Conservation (phyloP, 73 alveolate genomes). For the Tetrahymena borealis region DNA sequence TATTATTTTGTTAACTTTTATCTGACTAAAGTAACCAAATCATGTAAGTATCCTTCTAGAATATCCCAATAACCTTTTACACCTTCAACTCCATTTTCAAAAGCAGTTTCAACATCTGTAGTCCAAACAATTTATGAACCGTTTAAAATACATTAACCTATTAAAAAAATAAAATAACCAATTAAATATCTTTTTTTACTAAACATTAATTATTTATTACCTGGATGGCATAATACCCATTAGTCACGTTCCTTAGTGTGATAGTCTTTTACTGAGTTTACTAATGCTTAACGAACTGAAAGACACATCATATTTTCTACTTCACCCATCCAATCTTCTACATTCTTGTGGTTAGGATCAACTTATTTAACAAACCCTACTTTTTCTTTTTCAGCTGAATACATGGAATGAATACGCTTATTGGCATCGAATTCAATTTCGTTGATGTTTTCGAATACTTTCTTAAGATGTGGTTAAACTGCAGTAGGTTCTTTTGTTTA, state of each 20-base stretch:
- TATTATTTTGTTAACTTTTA: conserved; percentile 82
- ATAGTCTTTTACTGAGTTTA: conserved; percentile 84
- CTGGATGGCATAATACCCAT: conserved; percentile 99
- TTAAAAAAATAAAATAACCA: not conserved
- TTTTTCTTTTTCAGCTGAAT: conserved; percentile 70
- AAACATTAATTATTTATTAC: not conserved
- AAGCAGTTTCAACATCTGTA: conserved; percentile 95
- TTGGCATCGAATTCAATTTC: conserved; percentile 76
- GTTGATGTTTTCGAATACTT: conserved; percentile 92
- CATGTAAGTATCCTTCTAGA: conserved; percentile 72
- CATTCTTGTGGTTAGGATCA: conserved; percentile 95
- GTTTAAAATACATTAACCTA: conserved; percentile 96
- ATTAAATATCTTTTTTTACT: not conserved
- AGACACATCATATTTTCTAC: conserved; percentile 97
- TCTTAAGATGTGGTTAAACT: conserved; percentile 71
- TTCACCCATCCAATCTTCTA: conserved; percentile 99
- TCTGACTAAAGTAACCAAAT: conserved; percentile 93
- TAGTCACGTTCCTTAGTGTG: conserved; percentile 83
- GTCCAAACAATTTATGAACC: conserved; percentile 99
- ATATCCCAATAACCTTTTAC: conserved; percentile 66
- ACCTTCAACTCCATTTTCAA: conserved; percentile 62
- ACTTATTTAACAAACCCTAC: conserved; percentile 78
- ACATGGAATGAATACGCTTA: conserved; percentile 69
- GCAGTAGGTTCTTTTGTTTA: conserved; percentile 85
- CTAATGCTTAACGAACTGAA: conserved; percentile 86